Evolutionary conservation across 129 eudicot genomes (phyloP), one percentile per base, ranked within the genome.

Genomic region (Centrapalus pauciflorus): DNA sequence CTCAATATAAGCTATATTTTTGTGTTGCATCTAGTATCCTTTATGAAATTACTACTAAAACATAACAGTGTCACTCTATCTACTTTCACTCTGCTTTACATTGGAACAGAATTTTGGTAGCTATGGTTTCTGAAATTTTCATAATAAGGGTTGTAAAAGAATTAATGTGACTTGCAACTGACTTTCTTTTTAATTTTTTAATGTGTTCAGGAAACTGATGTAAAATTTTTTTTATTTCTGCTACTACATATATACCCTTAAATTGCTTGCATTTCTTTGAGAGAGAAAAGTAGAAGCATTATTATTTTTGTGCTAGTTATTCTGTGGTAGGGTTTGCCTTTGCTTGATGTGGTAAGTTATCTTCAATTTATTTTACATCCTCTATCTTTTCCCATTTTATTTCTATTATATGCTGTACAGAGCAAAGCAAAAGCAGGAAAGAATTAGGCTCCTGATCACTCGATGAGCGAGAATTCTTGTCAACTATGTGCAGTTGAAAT

Each of bases 401-500:
- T 20, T 74, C 32, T 6, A 32, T 69, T 67, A 56, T 20, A 52
- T 34, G 23, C 28, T 55, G 63, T 14, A 20, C 95, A 94, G 99
- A 89, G 95, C 65, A 94, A 86, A 86, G 90, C 99, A 7, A 94
- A 94, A 74, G 99, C 83, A 16, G 99, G 89, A 71, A 94, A 82
- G 69, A 86, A 89, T 82, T 97, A 94, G 73, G 99, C 97, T 27
- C 78, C 89, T 81, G 93, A 86, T 66, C 87, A 84, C 20, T 70
- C 94, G 3, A 89, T 89, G 99, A 86, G 86, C 55, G 99, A 94
- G 79, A 94, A 94, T 67, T 89, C 97, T 10, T 94, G 97, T 78
- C 99, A 94, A 73, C 55, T 94, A 64, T 94, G 97, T 77, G 97
- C 97, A 1, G 97, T 94, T 64, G 99, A 94, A 79, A 94, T 77